phyloP scores from a whole-genome alignment of 176 grass and related monocot species.

The Eremochloa ophiuroides region DNA sequence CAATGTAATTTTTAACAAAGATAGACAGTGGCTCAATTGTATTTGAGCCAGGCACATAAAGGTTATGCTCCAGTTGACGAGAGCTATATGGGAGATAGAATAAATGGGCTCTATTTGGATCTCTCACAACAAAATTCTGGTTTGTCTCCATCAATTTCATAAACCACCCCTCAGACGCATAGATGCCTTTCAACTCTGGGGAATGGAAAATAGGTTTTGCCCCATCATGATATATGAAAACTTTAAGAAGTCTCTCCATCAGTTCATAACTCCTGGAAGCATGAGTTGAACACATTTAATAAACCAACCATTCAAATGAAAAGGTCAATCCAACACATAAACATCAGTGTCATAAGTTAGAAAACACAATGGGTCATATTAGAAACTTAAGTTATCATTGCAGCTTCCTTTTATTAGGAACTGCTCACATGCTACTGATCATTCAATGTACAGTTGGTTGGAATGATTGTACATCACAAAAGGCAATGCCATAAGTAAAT shows the following conservation, averaged over 20 bases:
- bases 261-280: constrained; percentile 86
- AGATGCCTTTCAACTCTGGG: constrained; percentile 76
- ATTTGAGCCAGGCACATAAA: constrained; percentile 84
- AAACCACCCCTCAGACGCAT: constrained; percentile 94
- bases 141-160: constrained; percentile 85
- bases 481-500: not conserved
- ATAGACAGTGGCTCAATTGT: constrained; percentile 55
- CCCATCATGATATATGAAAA: constrained; percentile 88
- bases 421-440: not conserved
- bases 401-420: not conserved
- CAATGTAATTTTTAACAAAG: constrained; percentile 73
- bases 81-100: constrained; percentile 86
- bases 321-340: not conserved
- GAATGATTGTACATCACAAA: not conserved
- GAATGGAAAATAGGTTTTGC: constrained; percentile 77
- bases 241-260: constrained; percentile 79
- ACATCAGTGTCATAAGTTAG: not conserved
- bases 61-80: constrained; percentile 56
- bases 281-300: not conserved
- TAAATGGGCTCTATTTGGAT: constrained; percentile 64
- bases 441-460: not conserved
- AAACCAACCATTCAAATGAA: not conserved
- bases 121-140: constrained; percentile 61
- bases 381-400: not conserved
- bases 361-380: not conserved